These are phyloP conservation scores for Metschnikowia henanensis DNA, from an alignment of 805 yeast genomes.

Conservation along the genomic window DNA sequence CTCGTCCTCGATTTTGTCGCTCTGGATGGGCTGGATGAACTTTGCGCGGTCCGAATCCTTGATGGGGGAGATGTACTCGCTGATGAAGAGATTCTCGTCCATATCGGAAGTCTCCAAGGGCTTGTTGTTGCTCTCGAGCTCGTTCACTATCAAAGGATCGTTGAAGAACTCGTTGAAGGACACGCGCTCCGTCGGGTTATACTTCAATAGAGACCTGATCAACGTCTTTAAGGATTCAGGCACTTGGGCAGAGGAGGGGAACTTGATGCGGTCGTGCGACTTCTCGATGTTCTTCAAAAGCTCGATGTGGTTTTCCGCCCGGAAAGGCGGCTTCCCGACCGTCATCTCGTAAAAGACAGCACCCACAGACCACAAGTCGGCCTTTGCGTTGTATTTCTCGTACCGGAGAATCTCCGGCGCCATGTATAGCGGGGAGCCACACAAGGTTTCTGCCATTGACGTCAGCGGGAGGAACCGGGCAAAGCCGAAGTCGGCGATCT, in stretches of 20 bases:
- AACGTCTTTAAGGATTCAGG: conserved; percentile 66
- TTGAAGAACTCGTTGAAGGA: conserved; percentile 86
- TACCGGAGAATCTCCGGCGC: conserved; percentile 95
- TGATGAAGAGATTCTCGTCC: conserved; percentile 79
- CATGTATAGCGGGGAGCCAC: conserved; percentile 98
- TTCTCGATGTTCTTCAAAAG: conserved; percentile 82
- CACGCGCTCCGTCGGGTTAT: conserved; percentile 85
- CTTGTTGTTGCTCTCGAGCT: conserved; percentile 50
- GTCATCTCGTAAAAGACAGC: conserved; percentile 95
- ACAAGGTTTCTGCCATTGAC: conserved; percentile 92
- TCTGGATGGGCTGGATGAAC: conserved; percentile 19
- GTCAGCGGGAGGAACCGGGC: conserved; percentile 93
- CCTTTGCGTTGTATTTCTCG: conserved; percentile 96
- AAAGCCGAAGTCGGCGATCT: conserved; percentile 97
- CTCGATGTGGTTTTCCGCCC: conserved; percentile 92
- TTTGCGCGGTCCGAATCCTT: conserved; percentile 25
- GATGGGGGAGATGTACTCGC: conserved; percentile 67
- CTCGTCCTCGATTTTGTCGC: conserved; percentile 1
- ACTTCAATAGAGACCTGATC: conserved; percentile 73
- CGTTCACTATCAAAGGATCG: conserved; percentile 61
- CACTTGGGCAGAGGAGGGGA: conserved; percentile 68
- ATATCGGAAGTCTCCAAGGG: conserved; percentile 67
- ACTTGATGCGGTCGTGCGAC: conserved; percentile 72
- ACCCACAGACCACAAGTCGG: conserved; percentile 98
- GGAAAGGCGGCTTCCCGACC: conserved; percentile 95